Conservation (phyloP, 2,329 filamentous ascomycete genomes). For the Diaporthe australafricana region DNA sequence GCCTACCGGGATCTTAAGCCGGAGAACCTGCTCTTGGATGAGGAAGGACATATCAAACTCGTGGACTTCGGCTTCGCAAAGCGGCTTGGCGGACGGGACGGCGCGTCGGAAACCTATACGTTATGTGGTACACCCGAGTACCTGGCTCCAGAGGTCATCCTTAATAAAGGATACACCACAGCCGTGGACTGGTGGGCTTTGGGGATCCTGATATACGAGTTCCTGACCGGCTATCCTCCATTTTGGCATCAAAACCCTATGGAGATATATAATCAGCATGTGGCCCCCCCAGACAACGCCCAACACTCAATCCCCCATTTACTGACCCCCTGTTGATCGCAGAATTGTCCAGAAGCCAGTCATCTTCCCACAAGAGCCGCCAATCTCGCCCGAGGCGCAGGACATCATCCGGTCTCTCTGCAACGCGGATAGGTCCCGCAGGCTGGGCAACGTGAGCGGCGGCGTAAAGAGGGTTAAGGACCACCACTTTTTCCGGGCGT, state of each 20-base stretch:
- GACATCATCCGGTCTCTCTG: slow-evolving; percentile 82
- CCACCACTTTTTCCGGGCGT: slow-evolving; percentile 81
- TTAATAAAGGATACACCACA: slow-evolving; percentile 80
- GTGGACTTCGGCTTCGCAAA: slow-evolving; percentile 91
- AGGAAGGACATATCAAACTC: slow-evolving; percentile 82
- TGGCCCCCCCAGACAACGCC: neutral
- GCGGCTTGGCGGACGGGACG: slow-evolving; percentile 69
- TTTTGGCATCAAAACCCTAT: slow-evolving; percentile 91
- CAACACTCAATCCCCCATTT: no score
- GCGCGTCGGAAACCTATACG: slow-evolving; percentile 77
- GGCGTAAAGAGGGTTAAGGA: slow-evolving; percentile 78
- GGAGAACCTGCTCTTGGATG: slow-evolving; percentile 84
- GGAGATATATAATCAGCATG: slow-evolving; percentile 84
- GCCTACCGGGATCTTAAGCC: slow-evolving; percentile 87
- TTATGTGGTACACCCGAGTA: slow-evolving; percentile 88
- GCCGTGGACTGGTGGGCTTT: slow-evolving; percentile 92
- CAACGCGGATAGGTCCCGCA: slow-evolving; percentile 81
- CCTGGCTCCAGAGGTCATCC: slow-evolving; percentile 85
- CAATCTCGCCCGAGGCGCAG: slow-evolving; percentile 75
- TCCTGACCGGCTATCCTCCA: slow-evolving; percentile 85
- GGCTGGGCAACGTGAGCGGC: slow-evolving; percentile 82
- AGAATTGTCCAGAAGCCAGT: slow-evolving; percentile 85
- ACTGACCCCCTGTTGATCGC: slow-evolving; percentile 34
- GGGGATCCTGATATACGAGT: slow-evolving; percentile 86
- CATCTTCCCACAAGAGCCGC: slow-evolving; percentile 75